Conservation (phyloP, 441 rosid genomes). For the Erodium texanum region DNA sequence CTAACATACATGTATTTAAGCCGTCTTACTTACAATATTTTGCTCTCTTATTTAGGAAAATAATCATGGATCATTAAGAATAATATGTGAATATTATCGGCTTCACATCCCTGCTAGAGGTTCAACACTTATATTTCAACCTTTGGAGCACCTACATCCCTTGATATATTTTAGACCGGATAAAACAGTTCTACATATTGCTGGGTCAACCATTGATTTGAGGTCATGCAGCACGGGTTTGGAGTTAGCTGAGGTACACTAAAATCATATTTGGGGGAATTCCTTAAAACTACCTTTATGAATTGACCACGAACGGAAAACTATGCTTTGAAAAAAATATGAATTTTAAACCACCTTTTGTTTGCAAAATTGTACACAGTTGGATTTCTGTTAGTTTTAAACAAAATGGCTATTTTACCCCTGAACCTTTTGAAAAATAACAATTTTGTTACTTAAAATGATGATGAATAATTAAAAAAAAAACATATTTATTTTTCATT, state of each 20-base stretch:
- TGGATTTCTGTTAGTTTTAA: too few species aligned
- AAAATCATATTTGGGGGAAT: too few species aligned
- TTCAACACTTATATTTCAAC: constrained; percentile 67
- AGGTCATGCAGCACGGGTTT: constrained; percentile 64
- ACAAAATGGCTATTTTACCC: too few species aligned
- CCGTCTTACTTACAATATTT: neutral
- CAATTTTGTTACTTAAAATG: too few species aligned
- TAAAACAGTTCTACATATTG: constrained; percentile 43
- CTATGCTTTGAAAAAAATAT: too few species aligned
- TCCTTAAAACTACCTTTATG: too few species aligned
- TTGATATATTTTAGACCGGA: constrained; percentile 67
- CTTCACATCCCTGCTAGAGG: constrained; percentile 64
- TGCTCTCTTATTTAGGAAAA: constrained; percentile 45
- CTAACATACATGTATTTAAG: constrained; percentile 5
- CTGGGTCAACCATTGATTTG: constrained; percentile 61
- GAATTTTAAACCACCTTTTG: too few species aligned
- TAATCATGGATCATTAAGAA: constrained; percentile 68
- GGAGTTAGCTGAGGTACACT: constrained; percentile 69
- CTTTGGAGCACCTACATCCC: constrained; percentile 85
- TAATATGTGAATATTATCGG: constrained; percentile 68
- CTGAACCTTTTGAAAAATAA: too few species aligned
- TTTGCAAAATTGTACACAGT: too few species aligned
- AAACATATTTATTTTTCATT: too few species aligned
- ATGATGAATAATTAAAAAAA: too few species aligned
- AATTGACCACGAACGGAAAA: too few species aligned